Evolutionary conservation across 805 yeast species (phyloP), one percentile per base, ranked within the genome.

Genomic region (Grigorovia yakushimaensis): DNA sequence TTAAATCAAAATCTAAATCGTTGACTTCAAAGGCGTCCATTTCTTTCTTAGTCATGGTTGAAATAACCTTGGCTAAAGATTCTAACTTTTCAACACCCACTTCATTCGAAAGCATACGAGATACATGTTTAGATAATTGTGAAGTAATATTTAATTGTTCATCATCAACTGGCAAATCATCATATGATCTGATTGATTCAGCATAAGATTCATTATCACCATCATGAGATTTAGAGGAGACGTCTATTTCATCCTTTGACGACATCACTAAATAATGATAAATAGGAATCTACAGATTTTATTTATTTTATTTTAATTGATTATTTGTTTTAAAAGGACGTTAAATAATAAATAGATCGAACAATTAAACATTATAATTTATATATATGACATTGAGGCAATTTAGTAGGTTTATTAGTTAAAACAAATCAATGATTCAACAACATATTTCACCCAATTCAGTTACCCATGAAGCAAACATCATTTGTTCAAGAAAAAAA

Each of bases 21-120:
- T 61, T 57, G 37, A 74, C 62, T 57, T 73, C 77, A 48, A 76
- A 69, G 30, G 59, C 54, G 39, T 71, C 71, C 59, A 72, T 62
- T 51, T 75, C 71, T 38, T 66, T 68, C 48, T 71, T 71, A 20
- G 77, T 72, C 58, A 71, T 72, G 13, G 76, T 71, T 9, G 79
- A 74, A 40, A 76, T 54, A 40, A 71, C 71, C 62, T 77, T 71
- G 3, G 78, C 74, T 50, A 76, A 62, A n/a, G 77, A 66, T 52
- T 70, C 76, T 47, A 76, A 61, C 54, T 68, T 70, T 39, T 63
- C 63, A 5, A 66, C 58, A 47, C 71, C 69, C 7, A 64, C 63
- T 6, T 67, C 67, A 47, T 62, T 60, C 11, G 68, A 60, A 20
- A 65, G 45, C 45, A 65, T 61, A 30, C 59, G 54, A 5, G 65